Evolutionary conservation across 306 rosid genomes (phyloP).

Genomic region (Macrotyloma uniflorum): DNA sequence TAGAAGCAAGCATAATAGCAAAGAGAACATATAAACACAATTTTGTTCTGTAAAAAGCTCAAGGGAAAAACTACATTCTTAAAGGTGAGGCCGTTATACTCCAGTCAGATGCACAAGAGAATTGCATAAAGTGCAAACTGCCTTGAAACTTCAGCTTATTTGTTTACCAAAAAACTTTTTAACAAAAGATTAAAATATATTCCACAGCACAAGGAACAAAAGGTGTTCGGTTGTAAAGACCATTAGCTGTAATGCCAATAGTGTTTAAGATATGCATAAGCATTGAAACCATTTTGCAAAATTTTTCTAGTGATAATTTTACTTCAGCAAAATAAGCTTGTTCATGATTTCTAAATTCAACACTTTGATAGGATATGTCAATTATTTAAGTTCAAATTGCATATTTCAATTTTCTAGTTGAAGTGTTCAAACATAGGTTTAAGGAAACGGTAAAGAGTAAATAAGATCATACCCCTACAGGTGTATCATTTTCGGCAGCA

Average conservation of each 20-base stretch:
- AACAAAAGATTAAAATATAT: conserved; percentile 2
- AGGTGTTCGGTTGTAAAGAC: neutral
- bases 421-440: conserved; percentile 14
- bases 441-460: conserved; percentile 22
- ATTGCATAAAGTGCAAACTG: conserved; percentile 9
- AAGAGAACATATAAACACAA: neutral
- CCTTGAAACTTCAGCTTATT: neutral
- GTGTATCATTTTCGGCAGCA: conserved; percentile 42
- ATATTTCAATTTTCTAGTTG: conserved; percentile 12
- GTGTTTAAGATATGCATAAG: neutral
- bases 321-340: conserved; percentile 6
- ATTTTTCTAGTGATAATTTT: neutral
- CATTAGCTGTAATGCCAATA: conserved; percentile 5
- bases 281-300: conserved; percentile 6
- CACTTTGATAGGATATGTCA: neutral
- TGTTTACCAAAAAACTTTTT: conserved; percentile 21
- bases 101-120: conserved; percentile 17
- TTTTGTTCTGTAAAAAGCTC: neutral
- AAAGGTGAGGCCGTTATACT: neutral
- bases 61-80: conserved; percentile 4
- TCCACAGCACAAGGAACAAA: conserved; percentile 9
- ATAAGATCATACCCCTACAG: conserved; percentile 59
- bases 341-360: conserved; percentile 5
- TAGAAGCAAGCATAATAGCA: conserved; percentile 1
- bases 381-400: conserved; percentile 5